Conservation (phyloP, 108 stramenopile species). For the Bacterosira constricta region DNA sequence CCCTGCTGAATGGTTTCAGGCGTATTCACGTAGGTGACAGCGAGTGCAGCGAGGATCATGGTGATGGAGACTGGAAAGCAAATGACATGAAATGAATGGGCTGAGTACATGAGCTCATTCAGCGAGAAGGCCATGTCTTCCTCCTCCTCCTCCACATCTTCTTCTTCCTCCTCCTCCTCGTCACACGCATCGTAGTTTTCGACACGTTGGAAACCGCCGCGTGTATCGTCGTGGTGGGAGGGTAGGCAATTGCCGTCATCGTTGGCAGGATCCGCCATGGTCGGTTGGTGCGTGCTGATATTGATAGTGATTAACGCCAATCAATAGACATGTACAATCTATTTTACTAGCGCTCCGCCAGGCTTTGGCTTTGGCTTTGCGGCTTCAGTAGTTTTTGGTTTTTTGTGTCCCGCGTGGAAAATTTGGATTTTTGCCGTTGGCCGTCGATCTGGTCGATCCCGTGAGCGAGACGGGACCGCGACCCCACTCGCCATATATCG, state of each 20-base stretch:
- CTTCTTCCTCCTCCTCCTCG: conserved; percentile 14
- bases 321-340: too few relatives aligned
- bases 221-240: conserved; percentile 3
- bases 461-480: too few relatives aligned
- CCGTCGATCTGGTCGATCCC: too few relatives aligned
- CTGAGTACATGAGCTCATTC: conserved; percentile 74
- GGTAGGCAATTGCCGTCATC: conserved; percentile 42
- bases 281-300: neutral
- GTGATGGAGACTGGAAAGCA: conserved; percentile 67
- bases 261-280: conserved; percentile 24
- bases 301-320: too few relatives aligned
- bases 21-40: conserved; percentile 78
- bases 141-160: neutral
- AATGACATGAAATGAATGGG: conserved; percentile 71
- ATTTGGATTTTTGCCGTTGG: too few relatives aligned
- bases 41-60: conserved; percentile 81
- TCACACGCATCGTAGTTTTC: neutral
- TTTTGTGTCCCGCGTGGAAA: too few relatives aligned
- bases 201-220: neutral
- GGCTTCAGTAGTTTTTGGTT: too few relatives aligned
- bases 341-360: too few relatives aligned
- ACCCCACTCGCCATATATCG: too few relatives aligned
- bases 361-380: too few relatives aligned
- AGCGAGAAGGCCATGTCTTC: conserved; percentile 43
- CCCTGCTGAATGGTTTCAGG: conserved; percentile 67